Evolutionary conservation across 345 rosid genomes (phyloP).

Genomic region (Jatropha curcas): DNA sequence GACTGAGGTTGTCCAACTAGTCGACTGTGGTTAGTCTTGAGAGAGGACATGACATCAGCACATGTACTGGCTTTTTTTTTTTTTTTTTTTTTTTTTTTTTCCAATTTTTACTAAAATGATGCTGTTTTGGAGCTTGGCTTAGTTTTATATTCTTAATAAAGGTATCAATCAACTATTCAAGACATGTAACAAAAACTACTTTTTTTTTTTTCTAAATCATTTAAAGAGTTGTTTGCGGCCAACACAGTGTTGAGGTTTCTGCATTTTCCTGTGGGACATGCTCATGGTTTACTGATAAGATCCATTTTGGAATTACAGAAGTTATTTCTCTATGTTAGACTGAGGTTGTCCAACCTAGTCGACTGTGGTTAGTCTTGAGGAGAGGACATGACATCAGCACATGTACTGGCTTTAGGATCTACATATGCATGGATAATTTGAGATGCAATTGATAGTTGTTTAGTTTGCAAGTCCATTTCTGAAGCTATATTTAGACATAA

Average conservation of each 20-base stretch:
- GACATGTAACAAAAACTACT: not conserved
- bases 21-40: too few relatives aligned
- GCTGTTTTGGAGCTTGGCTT: not conserved
- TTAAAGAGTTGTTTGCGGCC: not conserved
- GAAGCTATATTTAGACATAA: not conserved
- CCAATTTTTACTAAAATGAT: not conserved
- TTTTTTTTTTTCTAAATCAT: not conserved
- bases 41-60: not conserved
- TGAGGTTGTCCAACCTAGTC: not conserved
- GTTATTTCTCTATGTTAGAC: not conserved
- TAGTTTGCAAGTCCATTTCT: not conserved
- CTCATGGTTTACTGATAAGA: not conserved
- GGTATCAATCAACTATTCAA: not conserved
- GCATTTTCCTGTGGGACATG: not conserved
- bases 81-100: too few relatives aligned
- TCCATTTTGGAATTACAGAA: not conserved
- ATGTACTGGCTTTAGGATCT: not conserved
- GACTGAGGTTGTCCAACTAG: not conserved
- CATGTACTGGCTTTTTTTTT: not conserved
- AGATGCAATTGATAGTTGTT: not conserved
- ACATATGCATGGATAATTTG: not conserved
- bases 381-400: not conserved
- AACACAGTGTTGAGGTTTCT: not conserved
- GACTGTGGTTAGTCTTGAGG: too few relatives aligned
- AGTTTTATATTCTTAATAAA: not conserved